Evolutionary conservation across 768 basidiomycete genomes (phyloP).

Genomic region (Tulasnella sp.): DNA sequence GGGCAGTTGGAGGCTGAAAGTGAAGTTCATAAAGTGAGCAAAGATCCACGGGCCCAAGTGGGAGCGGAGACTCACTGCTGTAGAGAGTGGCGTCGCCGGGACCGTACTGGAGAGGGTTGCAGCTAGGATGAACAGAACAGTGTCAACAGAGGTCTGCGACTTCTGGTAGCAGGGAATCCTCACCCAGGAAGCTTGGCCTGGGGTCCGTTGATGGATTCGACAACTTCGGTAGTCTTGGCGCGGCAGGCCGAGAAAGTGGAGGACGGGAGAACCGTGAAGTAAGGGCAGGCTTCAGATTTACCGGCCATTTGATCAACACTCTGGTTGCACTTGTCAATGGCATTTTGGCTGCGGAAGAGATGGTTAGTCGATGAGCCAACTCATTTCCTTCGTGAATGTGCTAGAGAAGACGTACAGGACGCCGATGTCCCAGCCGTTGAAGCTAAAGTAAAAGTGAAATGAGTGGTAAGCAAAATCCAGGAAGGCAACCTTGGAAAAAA

Average conservation of each 20-base stretch:
- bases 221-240: constrained; percentile 45
- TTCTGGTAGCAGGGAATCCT: background rate
- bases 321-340: constrained; percentile 32
- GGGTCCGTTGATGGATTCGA: constrained; percentile 40
- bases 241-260: constrained; percentile 44
- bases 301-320: constrained; percentile 14
- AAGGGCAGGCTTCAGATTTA: constrained; percentile 42
- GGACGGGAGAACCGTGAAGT: constrained; percentile 45
- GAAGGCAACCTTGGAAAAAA: constrained; percentile 36
- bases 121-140: background rate
- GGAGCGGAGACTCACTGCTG: background rate
- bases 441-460: background rate
- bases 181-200: constrained; percentile 38
- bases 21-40: background rate
- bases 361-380: background rate
- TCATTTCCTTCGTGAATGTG: too few relatives aligned
- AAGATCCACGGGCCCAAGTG: background rate
- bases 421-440: constrained; percentile 22
- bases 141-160: background rate
- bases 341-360: constrained; percentile 24
- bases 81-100: constrained; percentile 28
- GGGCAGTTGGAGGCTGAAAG: background rate
- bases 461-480: background rate
- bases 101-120: constrained; percentile 29
- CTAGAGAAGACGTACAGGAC: background rate